Conservation (phyloP, 2,329 filamentous ascomycete genomes). For the Byssothecium circinans region DNA sequence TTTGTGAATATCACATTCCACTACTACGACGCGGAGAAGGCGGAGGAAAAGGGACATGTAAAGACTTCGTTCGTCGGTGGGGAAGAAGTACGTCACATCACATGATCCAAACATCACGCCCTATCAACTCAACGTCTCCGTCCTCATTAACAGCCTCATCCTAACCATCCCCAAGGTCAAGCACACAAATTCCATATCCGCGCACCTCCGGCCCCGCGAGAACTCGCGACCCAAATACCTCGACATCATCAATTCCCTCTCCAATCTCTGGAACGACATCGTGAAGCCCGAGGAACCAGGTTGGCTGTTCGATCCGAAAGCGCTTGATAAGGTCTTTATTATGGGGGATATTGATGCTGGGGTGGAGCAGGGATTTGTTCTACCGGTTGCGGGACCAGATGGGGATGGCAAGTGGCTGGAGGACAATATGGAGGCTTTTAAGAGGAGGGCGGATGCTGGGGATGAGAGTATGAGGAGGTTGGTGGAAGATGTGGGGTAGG, state of each 20-base stretch:
- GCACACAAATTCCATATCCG: slow-evolving; percentile 25
- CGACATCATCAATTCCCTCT: slow-evolving; percentile 13
- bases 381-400: slow-evolving; percentile 21
- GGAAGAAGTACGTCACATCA: not conserved
- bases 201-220: slow-evolving; percentile 23
- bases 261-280: slow-evolving; percentile 23
- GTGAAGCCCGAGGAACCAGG: slow-evolving; percentile 3
- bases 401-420: slow-evolving; percentile 32
- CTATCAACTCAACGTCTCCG: not conserved
- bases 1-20: slow-evolving; percentile 51
- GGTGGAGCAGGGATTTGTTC: slow-evolving; percentile 28
- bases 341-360: slow-evolving; percentile 30
- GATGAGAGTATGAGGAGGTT: slow-evolving; percentile 26
- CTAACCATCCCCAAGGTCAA: not conserved
- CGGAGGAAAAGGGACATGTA: not conserved
- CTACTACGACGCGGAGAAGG: not conserved
- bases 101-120: not conserved
- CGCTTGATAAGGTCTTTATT: slow-evolving; percentile 30
- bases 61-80: slow-evolving; percentile 6
- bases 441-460: slow-evolving; percentile 19
- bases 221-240: slow-evolving; percentile 12
- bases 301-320: slow-evolving; percentile 15
- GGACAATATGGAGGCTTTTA: slow-evolving; percentile 24
- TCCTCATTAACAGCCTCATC: not conserved
- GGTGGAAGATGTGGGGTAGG: slow-evolving; percentile 14